Evolutionary conservation across 192 early-diverging fungal species (phyloP).

Genomic region (Umbelopsis vinacea): DNA sequence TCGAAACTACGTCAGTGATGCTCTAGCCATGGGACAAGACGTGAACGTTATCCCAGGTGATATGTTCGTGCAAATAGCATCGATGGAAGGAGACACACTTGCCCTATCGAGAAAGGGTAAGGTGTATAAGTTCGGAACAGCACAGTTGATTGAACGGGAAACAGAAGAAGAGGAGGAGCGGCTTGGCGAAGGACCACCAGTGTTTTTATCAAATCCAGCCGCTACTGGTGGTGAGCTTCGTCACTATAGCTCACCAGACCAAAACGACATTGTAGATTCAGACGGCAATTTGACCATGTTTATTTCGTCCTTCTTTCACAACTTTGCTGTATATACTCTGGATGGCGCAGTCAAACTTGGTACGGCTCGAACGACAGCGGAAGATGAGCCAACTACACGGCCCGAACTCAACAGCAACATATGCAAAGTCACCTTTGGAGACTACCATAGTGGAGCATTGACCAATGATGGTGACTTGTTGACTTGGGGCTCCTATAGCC

Average conservation of each 20-base stretch:
- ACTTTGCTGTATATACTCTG: constrained; percentile 27
- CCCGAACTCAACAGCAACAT: constrained; percentile 1
- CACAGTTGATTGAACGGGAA: not conserved
- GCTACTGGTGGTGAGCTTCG: not conserved
- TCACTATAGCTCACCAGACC: constrained; percentile 22
- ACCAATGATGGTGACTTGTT: constrained; percentile 25
- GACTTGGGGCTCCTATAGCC: constrained; percentile 27
- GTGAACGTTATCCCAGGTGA: not conserved
- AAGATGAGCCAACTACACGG: not conserved
- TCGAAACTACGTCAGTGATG: constrained; percentile 9
- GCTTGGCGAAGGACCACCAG: not conserved
- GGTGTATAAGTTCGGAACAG: constrained; percentile 21
- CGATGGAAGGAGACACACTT: constrained; percentile 24
- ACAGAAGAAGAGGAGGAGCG: not conserved
- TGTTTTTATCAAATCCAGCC: constrained; percentile 3
- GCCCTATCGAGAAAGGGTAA: constrained; percentile 4
- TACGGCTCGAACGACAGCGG: not conserved
- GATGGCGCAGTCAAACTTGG: constrained; percentile 24
- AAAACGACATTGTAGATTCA: not conserved
- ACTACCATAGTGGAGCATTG: constrained; percentile 31
- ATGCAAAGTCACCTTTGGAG: constrained; percentile 31
- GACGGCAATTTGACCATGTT: constrained; percentile 4
- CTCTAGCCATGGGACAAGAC: not conserved
- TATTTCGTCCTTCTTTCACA: constrained; percentile 4
- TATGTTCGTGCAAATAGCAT: constrained; percentile 18